phyloP scores from a whole-genome alignment of 2,329 filamentous ascomycete species.

The Plenodomus tracheiphilus region DNA sequence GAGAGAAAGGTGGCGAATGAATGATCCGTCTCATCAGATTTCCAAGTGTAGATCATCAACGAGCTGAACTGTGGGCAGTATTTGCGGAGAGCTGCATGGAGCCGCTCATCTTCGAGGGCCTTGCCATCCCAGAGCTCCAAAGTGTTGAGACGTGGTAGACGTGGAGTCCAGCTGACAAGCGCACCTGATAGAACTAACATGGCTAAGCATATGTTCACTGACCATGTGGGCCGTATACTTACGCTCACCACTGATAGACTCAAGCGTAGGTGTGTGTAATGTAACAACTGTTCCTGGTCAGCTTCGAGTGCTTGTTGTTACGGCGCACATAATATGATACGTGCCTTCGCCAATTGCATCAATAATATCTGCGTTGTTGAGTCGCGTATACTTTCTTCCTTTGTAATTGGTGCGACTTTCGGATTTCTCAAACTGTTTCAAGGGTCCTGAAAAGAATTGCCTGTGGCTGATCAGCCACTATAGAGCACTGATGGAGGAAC shows the following conservation, averaged over 20 bases:
- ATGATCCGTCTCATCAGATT: constrained; percentile 56
- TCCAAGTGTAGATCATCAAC: constrained; percentile 61
- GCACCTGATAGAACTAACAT: constrained; percentile 53
- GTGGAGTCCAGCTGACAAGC: constrained; percentile 62
- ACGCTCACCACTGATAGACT: constrained; percentile 61
- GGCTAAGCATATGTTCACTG: neutral
- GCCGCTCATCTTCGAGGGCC: constrained; percentile 59
- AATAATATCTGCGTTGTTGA: constrained; percentile 50
- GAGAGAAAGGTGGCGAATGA: constrained; percentile 63
- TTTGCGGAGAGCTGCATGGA: constrained; percentile 56
- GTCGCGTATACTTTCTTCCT: constrained; percentile 35
- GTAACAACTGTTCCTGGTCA: constrained; percentile 46
- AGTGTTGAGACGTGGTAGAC: constrained; percentile 60
- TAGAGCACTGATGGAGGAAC: neutral
- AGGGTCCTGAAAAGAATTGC: constrained; percentile 56
- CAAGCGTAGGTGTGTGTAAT: constrained; percentile 57
- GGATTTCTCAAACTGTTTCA: constrained; percentile 49
- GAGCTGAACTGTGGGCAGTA: constrained; percentile 65
- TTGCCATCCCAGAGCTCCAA: constrained; percentile 66
- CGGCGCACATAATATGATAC: constrained; percentile 4
- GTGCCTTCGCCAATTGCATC: constrained; percentile 55
- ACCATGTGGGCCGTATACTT: constrained; percentile 15
- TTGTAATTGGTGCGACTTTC: constrained; percentile 25
- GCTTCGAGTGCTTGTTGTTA: neutral
- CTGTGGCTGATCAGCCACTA: constrained; percentile 30